phyloP scores from a whole-genome alignment of 805 yeast species.

The Candida tallmaniae region DNA sequence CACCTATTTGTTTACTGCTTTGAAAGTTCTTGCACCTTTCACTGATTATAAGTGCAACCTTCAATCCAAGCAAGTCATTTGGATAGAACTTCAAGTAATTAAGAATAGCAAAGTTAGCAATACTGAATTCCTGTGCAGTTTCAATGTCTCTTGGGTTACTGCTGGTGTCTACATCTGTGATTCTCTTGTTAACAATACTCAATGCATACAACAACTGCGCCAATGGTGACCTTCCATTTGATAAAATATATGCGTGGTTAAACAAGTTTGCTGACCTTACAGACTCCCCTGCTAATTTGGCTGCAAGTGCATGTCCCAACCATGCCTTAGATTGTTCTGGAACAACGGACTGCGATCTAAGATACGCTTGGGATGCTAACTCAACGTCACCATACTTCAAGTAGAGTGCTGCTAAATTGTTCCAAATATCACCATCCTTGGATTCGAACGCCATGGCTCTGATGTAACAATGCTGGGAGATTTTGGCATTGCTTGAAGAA shows the following conservation, averaged over 20 bases:
- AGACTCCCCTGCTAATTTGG: conserved; percentile 45
- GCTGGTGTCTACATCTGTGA: conserved; percentile 35
- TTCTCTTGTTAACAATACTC: conserved; percentile 45
- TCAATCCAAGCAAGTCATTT: conserved; percentile 52
- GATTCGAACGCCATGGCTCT: conserved; percentile 71
- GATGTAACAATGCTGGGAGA: conserved; percentile 90
- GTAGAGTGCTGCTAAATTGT: conserved; percentile 75
- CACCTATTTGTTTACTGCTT: conserved; percentile 47
- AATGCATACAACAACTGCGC: conserved; percentile 72
- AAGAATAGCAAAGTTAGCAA: conserved; percentile 63
- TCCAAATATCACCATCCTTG: conserved; percentile 69
- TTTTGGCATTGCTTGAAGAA: conserved; percentile 56
- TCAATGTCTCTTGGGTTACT: conserved; percentile 52
- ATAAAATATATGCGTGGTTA: conserved; percentile 73
- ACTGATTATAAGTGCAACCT: conserved; percentile 48
- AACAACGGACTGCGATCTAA: conserved; percentile 72
- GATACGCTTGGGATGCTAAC: conserved; percentile 69
- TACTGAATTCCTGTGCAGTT: conserved; percentile 59
- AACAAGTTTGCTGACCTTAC: conserved; percentile 53
- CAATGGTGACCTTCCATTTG: conserved; percentile 67
- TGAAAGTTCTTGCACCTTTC: conserved; percentile 70
- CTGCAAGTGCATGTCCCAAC: conserved; percentile 77
- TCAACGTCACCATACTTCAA: conserved; percentile 62
- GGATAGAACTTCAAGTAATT: conserved; percentile 63
- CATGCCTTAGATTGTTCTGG: conserved; percentile 76